Percentiles rank a stretch among this genome's conserved stretches.
Evolutionary conservation across 2,329 filamentous ascomycete species (phyloP).

Genomic region (Xylariaceae sp.): DNA sequence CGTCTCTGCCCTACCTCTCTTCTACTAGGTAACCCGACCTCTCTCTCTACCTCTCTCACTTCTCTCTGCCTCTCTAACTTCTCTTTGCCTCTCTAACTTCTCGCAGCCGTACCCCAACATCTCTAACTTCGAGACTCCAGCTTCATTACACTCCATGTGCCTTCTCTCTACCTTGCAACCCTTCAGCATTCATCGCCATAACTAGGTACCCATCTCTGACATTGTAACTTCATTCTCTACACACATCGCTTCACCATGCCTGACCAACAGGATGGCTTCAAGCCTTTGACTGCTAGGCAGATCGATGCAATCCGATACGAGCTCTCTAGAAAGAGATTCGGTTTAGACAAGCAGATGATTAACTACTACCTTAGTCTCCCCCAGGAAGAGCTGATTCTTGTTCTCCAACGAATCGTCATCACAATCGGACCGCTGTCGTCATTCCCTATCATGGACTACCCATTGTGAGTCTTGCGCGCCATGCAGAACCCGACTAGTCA

Average conservation of each 20-base stretch:
- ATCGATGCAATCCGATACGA: conserved; percentile 12
- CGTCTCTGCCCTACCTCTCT: too few relatives aligned
- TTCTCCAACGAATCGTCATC: background rate
- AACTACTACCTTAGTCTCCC: conserved; percentile 10
- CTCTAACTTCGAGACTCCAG: too few relatives aligned
- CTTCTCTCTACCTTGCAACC: too few relatives aligned
- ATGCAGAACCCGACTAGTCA: background rate
- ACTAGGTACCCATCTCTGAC: too few relatives aligned
- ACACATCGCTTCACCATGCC: too few relatives aligned
- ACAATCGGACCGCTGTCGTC: conserved; percentile 9
- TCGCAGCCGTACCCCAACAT: too few relatives aligned
- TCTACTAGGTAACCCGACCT: too few relatives aligned
- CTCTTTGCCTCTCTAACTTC: too few relatives aligned
- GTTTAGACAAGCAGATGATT: background rate
- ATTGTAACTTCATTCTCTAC: background rate
- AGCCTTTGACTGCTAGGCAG: conserved; percentile 2
- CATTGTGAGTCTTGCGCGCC: conserved; percentile 3
- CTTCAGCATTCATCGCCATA: too few relatives aligned
- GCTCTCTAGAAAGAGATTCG: background rate
- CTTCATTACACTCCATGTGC: too few relatives aligned
- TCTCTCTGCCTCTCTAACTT: too few relatives aligned
- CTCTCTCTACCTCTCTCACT: too few relatives aligned
- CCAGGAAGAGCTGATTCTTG: conserved; percentile 5
- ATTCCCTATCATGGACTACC: conserved; percentile 1
- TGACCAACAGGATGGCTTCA: background rate